Evolutionary conservation across 1,284 basidiomycete genomes (phyloP).

Genomic region (Cutaneotrichosporon curvatum): DNA sequence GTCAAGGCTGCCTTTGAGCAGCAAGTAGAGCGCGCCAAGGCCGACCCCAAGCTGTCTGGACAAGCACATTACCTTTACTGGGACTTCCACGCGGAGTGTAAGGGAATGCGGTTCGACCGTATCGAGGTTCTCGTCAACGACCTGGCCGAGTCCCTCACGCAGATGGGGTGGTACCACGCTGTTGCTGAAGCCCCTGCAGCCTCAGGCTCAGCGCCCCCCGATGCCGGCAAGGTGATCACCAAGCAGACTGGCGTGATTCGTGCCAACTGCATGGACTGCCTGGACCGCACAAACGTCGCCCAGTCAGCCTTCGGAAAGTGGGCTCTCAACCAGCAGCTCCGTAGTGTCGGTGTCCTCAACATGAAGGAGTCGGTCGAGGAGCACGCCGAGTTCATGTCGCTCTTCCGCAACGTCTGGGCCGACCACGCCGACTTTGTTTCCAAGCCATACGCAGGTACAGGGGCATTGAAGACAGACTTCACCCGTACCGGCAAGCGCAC

Average conservation of each 20-base stretch:
- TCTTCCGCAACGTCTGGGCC: constrained; percentile 95
- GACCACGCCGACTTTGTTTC: constrained; percentile 92
- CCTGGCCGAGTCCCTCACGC: constrained; percentile 64
- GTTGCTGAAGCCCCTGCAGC: constrained; percentile 14
- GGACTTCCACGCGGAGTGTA: constrained; percentile 97
- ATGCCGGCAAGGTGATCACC: constrained; percentile 16
- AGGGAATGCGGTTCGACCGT: constrained; percentile 89
- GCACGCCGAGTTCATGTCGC: constrained; percentile 66
- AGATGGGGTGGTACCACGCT: constrained; percentile 56
- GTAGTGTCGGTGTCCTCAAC: constrained; percentile 61
- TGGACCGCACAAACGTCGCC: constrained; percentile 95
- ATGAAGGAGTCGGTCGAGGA: constrained; percentile 66
- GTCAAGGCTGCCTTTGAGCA: constrained; percentile 94
- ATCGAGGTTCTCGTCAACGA: constrained; percentile 76
- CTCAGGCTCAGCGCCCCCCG: constrained; percentile 10
- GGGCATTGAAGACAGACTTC: constrained; percentile 94
- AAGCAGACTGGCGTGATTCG: constrained; percentile 47
- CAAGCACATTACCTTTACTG: constrained; percentile 86
- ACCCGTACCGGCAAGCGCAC: constrained; percentile 89
- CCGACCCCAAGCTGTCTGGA: constrained; percentile 31
- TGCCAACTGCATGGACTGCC: constrained; percentile 73
- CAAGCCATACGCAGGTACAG: constrained; percentile 87
- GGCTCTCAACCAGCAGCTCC: constrained; percentile 73
- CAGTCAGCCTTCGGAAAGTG: constrained; percentile 82
- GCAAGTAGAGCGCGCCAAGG: constrained; percentile 49